A percentile compares a stretch with the other conserved stretches of the same genome.
Conservation (phyloP, 2,329 filamentous ascomycete species). For the Anthostomella pinea region DNA sequence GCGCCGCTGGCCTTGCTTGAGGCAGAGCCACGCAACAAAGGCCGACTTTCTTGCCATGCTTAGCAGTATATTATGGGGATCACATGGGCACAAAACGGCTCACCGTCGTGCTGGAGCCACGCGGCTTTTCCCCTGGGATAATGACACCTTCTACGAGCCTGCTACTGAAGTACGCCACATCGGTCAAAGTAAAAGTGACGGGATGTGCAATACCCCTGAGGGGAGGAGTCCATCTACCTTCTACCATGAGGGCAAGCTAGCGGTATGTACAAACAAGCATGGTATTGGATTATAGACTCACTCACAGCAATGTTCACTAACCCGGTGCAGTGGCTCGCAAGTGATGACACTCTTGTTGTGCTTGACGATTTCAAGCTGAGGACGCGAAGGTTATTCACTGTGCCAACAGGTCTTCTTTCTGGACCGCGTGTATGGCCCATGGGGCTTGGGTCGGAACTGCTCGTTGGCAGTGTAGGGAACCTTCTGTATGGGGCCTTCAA, state of each 20-base stretch:
- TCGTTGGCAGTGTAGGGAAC: slow-evolving; percentile 15
- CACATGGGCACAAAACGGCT: not conserved
- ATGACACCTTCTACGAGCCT: too few species aligned
- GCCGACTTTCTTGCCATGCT: slow-evolving; percentile 2
- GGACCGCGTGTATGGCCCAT: slow-evolving; percentile 6
- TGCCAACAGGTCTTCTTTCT: slow-evolving; percentile 13
- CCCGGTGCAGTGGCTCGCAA: slow-evolving; percentile 22
- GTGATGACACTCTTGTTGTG: slow-evolving; percentile 7
- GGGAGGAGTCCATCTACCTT: too few species aligned
- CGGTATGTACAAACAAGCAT: not conserved
- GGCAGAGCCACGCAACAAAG: slow-evolving; percentile 1
- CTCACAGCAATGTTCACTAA: slow-evolving; percentile 9
- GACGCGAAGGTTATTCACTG: slow-evolving; percentile 18
- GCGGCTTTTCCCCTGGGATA: too few species aligned
- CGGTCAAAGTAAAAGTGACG: too few species aligned
- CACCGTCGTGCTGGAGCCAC: too few species aligned
- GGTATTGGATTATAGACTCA: not conserved
- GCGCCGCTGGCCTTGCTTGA: slow-evolving; percentile 17
- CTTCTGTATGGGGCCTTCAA: slow-evolving; percentile 16
- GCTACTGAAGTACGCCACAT: too few species aligned
- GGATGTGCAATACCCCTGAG: too few species aligned
- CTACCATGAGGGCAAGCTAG: too few species aligned
- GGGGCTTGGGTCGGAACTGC: slow-evolving; percentile 22
- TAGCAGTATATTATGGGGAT: slow-evolving; percentile 9
- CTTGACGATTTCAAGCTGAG: slow-evolving; percentile 20